phyloP scores from a whole-genome alignment of 1,284 basidiomycete species.

The Inonotus obliquus region DNA sequence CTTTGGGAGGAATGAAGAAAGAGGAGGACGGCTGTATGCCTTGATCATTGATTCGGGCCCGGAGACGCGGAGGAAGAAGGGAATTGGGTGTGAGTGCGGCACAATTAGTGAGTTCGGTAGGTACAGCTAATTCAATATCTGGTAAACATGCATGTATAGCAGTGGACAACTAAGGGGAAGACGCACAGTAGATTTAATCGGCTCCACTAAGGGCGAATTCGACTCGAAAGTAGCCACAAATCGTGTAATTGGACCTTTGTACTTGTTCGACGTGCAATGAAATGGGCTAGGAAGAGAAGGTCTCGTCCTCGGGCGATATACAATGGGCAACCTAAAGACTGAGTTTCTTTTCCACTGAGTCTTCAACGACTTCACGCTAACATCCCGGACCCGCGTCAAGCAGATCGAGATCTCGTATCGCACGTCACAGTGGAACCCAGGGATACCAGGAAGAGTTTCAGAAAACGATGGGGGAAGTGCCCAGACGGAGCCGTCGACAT shows the following conservation, averaged over 20 bases:
- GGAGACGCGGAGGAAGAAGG: slow-evolving; percentile 13
- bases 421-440: slow-evolving; percentile 13
- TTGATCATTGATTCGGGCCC: slow-evolving; percentile 7
- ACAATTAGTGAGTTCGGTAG: slow-evolving; percentile 17
- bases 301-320: slow-evolving; percentile 11
- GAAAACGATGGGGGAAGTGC: slow-evolving; percentile 16
- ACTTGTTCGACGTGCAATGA: background rate
- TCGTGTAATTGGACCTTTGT: background rate
- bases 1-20: slow-evolving; percentile 16
- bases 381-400: slow-evolving; percentile 9
- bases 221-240: slow-evolving; percentile 9
- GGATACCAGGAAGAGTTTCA: slow-evolving; percentile 4
- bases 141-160: background rate
- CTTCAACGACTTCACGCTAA: background rate
- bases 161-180: background rate
- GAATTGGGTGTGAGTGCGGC: slow-evolving; percentile 8
- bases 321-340: slow-evolving; percentile 8
- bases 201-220: background rate
- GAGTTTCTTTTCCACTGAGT: slow-evolving; percentile 12
- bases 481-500: slow-evolving; percentile 1
- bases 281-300: slow-evolving; percentile 11
- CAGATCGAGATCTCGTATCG: slow-evolving; percentile 5
- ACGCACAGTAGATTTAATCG: slow-evolving; percentile 11
- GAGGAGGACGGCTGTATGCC: background rate
- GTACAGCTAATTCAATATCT: slow-evolving; percentile 8